A percentile compares a stretch with the other conserved stretches of the same genome.
Conservation (phyloP, 305 asterid species). For the Salvia sclarea region DNA sequence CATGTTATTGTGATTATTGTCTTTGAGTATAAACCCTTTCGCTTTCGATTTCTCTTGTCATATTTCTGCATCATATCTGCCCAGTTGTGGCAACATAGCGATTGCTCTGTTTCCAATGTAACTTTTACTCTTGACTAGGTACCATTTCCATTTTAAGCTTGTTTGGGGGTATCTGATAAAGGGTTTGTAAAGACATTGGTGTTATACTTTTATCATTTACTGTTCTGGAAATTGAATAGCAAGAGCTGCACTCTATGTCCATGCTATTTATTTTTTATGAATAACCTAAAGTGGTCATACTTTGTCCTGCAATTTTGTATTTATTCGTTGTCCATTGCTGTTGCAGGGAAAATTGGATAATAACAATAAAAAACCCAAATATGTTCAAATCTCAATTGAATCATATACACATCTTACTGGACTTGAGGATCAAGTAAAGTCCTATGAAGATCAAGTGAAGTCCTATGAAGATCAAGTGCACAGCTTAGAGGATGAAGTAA, state of each 20-base stretch:
- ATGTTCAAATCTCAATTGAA: constrained; percentile 80
- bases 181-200: not conserved
- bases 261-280: not conserved
- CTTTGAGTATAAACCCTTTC: not conserved
- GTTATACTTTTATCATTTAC: not conserved
- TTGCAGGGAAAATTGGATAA: constrained; percentile 59
- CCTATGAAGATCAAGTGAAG: constrained; percentile 61
- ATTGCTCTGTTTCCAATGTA: not conserved
- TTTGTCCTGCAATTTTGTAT: not conserved
- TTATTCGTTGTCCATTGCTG: constrained; percentile 12
- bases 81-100: not conserved
- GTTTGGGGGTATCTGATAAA: not conserved
- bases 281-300: not conserved
- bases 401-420: constrained; percentile 81
- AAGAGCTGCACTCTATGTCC: not conserved
- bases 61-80: not conserved
- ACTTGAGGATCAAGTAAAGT: constrained; percentile 79
- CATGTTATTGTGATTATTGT: constrained; percentile 21
- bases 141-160: not conserved
- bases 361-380: constrained; percentile 55
- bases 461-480: constrained; percentile 52
- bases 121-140: not conserved
- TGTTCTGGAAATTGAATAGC: not conserved
- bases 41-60: not conserved
- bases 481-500: constrained; percentile 69